Percentiles rank a stretch among this genome's conserved stretches.
Conservation (phyloP, 768 basidiomycete species). For the Cystofilobasidium macerans region DNA sequence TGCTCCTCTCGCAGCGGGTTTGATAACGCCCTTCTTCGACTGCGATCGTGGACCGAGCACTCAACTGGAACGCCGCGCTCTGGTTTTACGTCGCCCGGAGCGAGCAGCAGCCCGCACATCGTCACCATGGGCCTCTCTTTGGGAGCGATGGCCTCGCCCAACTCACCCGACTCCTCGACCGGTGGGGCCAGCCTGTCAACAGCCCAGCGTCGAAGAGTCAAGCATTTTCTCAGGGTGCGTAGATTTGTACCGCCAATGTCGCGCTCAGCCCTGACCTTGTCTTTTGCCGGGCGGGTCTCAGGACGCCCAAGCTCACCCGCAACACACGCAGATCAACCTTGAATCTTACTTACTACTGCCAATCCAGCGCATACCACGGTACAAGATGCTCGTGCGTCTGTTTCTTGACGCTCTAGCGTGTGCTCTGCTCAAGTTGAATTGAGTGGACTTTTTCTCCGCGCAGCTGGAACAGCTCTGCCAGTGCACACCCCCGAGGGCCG, state of each 20-base stretch:
- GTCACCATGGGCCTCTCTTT: slow-evolving; percentile 20
- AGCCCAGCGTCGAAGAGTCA: slow-evolving; percentile 77
- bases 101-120: slow-evolving; percentile 43
- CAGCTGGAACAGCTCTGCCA: slow-evolving; percentile 77
- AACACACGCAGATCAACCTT: slow-evolving; percentile 84
- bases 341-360: slow-evolving; percentile 90
- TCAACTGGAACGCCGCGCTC: neutral
- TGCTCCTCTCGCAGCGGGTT: slow-evolving; percentile 56
- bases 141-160: neutral
- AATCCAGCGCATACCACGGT: slow-evolving; percentile 94
- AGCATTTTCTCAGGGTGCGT: slow-evolving; percentile 56
- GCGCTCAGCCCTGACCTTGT: neutral
- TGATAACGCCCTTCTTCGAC: slow-evolving; percentile 77
- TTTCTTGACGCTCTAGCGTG: slow-evolving; percentile 15
- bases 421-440: too few species aligned
- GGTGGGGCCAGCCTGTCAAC: slow-evolving; percentile 47
- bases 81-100: slow-evolving; percentile 43
- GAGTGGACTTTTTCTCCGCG: too few species aligned
- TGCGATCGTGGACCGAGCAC: slow-evolving; percentile 68
- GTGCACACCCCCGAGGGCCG: slow-evolving; percentile 68
- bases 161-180: neutral
- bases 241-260: too few species aligned
- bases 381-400: slow-evolving; percentile 70
- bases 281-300: slow-evolving; percentile 33
- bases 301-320: slow-evolving; percentile 70